Evolutionary conservation across 768 basidiomycete species (phyloP).

Genomic region (Suillus americanus): DNA sequence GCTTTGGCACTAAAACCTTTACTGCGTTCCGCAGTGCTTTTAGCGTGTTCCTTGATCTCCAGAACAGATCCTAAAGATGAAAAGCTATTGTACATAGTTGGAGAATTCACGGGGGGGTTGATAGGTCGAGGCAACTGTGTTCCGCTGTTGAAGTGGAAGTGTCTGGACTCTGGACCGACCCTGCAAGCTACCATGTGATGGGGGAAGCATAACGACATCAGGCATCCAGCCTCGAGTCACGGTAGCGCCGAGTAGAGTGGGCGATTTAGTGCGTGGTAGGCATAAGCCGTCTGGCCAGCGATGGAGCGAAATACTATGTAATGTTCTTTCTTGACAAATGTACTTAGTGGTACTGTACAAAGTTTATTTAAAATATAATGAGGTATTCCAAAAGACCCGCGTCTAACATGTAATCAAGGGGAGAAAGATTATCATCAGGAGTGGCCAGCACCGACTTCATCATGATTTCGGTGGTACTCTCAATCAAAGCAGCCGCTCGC

Average conservation of each 20-base stretch:
- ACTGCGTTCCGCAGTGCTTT: slow-evolving; percentile 47
- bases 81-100: slow-evolving; percentile 43
- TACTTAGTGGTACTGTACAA: neutral
- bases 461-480: too few relatives aligned
- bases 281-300: slow-evolving; percentile 1
- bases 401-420: neutral
- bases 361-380: neutral
- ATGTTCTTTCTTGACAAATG: neutral
- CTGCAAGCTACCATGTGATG: slow-evolving; percentile 29
- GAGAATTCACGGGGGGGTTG: neutral
- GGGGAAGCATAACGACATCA: slow-evolving; percentile 39
- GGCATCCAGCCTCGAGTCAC: slow-evolving; percentile 37
- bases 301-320: slow-evolving; percentile 1
- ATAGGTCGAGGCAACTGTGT: slow-evolving; percentile 10
- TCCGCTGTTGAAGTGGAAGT: slow-evolving; percentile 27
- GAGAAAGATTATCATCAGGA: neutral
- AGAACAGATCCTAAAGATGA: slow-evolving; percentile 31
- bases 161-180: slow-evolving; percentile 29
- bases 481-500: neutral
- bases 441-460: neutral
- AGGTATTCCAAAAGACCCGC: neutral
- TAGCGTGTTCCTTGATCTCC: slow-evolving; percentile 50
- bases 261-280: slow-evolving; percentile 3
- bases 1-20: slow-evolving; percentile 59
- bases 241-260: neutral